Conservation (phyloP, 2,329 filamentous ascomycete genomes). For the Pseudohalonectria lignicola region DNA sequence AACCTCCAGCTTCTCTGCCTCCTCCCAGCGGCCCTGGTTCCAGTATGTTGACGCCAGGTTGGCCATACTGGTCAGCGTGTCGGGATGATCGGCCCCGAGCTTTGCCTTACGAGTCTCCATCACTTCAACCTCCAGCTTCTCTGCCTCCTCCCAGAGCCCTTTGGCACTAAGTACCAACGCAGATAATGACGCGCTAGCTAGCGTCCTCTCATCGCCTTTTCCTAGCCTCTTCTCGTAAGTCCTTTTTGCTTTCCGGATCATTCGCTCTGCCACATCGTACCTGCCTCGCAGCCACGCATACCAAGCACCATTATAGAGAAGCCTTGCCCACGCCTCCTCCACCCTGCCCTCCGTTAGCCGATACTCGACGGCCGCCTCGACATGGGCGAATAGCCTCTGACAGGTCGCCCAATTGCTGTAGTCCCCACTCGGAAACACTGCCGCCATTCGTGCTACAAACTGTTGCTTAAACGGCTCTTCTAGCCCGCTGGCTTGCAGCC, state of each 20-base stretch:
- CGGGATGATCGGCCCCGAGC: constrained; percentile 4
- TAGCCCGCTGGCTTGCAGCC: constrained; percentile 21
- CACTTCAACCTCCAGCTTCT: not conserved
- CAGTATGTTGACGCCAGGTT: constrained; percentile 3
- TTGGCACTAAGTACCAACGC: not conserved
- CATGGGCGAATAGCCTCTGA: constrained; percentile 18
- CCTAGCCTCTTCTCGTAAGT: not conserved
- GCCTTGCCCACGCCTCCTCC: not conserved
- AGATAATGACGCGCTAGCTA: not conserved
- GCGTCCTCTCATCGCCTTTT: not conserved
- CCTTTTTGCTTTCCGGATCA: constrained; percentile 4
- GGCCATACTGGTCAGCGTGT: constrained; percentile 2
- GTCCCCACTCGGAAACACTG: constrained; percentile 14
- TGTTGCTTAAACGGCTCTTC: constrained; percentile 25
- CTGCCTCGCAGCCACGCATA: constrained; percentile 5
- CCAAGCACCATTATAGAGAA: not conserved
- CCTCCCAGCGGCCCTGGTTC: constrained; percentile 1
- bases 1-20: constrained; percentile 2
- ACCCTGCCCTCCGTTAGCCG: constrained; percentile 1
- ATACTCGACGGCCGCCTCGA: constrained; percentile 6
- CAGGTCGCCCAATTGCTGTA: constrained; percentile 21
- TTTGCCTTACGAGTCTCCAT: not conserved
- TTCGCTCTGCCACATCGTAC: constrained; percentile 7
- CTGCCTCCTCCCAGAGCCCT: not conserved
- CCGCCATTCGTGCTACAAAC: constrained; percentile 20